phyloP scores from a whole-genome alignment of 495 filamentous ascomycete species.

The Hypoxylon fragiforme region DNA sequence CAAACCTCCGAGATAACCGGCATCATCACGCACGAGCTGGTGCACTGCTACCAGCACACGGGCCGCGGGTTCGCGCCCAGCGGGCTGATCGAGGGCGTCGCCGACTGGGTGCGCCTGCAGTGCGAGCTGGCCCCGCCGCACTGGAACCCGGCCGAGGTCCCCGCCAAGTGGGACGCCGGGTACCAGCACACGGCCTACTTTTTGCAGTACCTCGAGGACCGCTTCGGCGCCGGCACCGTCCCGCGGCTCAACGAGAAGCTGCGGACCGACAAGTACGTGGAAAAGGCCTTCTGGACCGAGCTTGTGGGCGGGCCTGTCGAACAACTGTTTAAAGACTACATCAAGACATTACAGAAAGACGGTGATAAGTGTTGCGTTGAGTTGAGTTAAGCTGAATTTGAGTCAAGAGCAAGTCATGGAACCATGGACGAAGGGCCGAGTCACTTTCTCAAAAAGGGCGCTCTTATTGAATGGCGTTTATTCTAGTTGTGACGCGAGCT shows the following conservation, averaged over 20 bases:
- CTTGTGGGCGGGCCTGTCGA: constrained; percentile 66
- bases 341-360: constrained; percentile 25
- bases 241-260: constrained; percentile 73
- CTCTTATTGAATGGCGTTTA: too few relatives aligned
- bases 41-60: constrained; percentile 92
- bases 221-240: constrained; percentile 72
- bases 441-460: too few relatives aligned
- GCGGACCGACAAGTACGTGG: constrained; percentile 58
- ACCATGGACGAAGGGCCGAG: neutral
- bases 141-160: constrained; percentile 66
- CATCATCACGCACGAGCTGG: constrained; percentile 88
- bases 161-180: constrained; percentile 80
- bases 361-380: constrained; percentile 9
- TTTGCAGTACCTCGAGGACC: constrained; percentile 69
- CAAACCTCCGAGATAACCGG: constrained; percentile 72
- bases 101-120: constrained; percentile 87
- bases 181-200: constrained; percentile 95
- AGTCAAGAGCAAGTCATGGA: too few relatives aligned
- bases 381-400: neutral
- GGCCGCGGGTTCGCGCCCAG: constrained; percentile 65
- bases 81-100: constrained; percentile 88
- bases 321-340: constrained; percentile 76
- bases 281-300: constrained; percentile 69
- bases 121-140: constrained; percentile 76
- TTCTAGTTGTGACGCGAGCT: constrained; percentile 13